Percentiles rank a stretch among this genome's conserved stretches.
These are phyloP conservation scores for Setaria viridis DNA, from an alignment of 202 grass and related monocot genomes.

Conservation along the genomic window DNA sequence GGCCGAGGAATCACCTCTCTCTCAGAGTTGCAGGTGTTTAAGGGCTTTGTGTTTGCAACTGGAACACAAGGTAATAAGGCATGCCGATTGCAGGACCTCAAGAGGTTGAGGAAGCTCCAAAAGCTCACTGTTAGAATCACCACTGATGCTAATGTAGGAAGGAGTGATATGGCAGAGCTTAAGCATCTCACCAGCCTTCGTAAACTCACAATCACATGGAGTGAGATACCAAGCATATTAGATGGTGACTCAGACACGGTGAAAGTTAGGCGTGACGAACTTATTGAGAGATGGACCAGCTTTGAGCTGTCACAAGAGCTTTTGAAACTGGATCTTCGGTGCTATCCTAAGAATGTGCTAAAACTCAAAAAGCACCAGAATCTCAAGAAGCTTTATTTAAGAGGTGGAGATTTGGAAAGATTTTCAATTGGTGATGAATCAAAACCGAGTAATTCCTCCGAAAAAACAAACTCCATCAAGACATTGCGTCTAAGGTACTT, in stretches of 20 bases:
- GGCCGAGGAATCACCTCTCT: slow-evolving; percentile 13
- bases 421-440: background rate
- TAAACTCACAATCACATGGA: slow-evolving; percentile 60
- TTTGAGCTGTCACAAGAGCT: slow-evolving; percentile 21
- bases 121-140: slow-evolving; percentile 61
- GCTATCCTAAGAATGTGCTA: background rate
- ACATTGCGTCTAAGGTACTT: slow-evolving; percentile 55
- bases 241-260: no score
- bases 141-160: slow-evolving; percentile 22
- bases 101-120: slow-evolving; percentile 11
- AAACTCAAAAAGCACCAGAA: accelerated
- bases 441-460: background rate
- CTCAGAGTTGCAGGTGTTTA: slow-evolving; percentile 49
- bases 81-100: slow-evolving; percentile 34
- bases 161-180: background rate
- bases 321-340: slow-evolving; percentile 57
- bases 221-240: slow-evolving; percentile 38
- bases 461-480: background rate
- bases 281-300: background rate
- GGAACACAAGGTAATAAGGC: background rate
- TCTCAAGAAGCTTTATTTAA: slow-evolving; percentile 54
- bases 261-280: accelerated
- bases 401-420: slow-evolving; percentile 30
- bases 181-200: background rate
- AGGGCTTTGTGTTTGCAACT: slow-evolving; percentile 55